Conservation (phyloP, 164 flowering plant species). For the Annona squamosa region DNA sequence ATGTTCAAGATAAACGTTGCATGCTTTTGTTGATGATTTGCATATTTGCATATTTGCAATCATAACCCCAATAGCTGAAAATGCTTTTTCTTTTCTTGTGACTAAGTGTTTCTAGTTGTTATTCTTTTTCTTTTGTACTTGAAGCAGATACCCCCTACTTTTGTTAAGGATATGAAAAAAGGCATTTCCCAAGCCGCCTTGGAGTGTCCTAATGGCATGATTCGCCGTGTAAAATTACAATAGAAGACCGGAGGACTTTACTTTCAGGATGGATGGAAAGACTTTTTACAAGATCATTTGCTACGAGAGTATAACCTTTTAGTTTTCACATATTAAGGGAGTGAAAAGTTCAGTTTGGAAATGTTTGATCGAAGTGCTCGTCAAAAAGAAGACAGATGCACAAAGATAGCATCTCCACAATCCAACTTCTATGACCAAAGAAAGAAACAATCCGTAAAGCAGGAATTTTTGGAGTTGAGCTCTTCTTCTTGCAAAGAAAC, state of each 20-base stretch:
- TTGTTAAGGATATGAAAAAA: conserved; percentile 9
- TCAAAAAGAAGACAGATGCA: conserved; percentile 45
- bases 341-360: conserved; percentile 43
- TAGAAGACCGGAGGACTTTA: conserved; percentile 20
- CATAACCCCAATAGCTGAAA: too few species aligned
- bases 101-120: neutral
- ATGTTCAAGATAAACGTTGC: too few species aligned
- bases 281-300: conserved; percentile 43
- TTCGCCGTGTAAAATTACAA: conserved; percentile 39
- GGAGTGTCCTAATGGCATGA: conserved; percentile 47
- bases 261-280: conserved; percentile 44
- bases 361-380: conserved; percentile 52
- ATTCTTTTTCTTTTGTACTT: neutral
- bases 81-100: too few species aligned
- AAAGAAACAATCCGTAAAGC: too few species aligned
- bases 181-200: conserved; percentile 21
- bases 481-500: too few species aligned
- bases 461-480: too few species aligned
- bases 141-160: conserved; percentile 18
- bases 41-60: too few species aligned
- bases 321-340: conserved; percentile 56
- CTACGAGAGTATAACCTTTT: conserved; percentile 43
- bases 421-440: neutral
- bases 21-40: too few species aligned
- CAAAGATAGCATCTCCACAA: neutral